Percentiles rank a stretch among this genome's conserved stretches.
These are phyloP conservation scores for Kodamaea restingae DNA, from an alignment of 805 yeast species.

Conservation along the genomic window DNA sequence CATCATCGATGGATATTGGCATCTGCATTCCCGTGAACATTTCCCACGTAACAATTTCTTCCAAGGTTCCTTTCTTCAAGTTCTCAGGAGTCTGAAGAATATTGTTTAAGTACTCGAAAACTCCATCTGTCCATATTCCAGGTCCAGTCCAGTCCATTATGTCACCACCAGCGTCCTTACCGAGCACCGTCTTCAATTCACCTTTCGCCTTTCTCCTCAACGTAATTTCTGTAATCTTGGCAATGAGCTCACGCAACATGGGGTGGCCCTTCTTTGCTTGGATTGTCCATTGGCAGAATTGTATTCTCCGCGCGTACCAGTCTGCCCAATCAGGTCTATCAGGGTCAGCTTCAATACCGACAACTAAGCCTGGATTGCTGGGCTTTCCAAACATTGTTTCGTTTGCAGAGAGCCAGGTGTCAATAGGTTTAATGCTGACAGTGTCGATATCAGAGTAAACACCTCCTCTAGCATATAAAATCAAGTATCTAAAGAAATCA, in stretches of 20 bases:
- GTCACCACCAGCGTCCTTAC: constrained; percentile 67
- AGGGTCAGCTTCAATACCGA: constrained; percentile 97
- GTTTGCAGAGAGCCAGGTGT: constrained; percentile 65
- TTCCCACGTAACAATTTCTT: constrained; percentile 42
- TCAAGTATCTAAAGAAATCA: constrained; percentile 87
- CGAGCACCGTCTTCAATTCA: constrained; percentile 42
- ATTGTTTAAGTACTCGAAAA: constrained; percentile 62
- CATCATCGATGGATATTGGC: constrained; percentile 61
- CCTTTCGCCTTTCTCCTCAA: constrained; percentile 49
- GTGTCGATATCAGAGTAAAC: constrained; percentile 93
- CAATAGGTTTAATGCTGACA: constrained; percentile 62
- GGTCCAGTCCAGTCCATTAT: constrained; percentile 97
- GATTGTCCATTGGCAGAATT: constrained; percentile 96
- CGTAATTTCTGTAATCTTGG: constrained; percentile 75
- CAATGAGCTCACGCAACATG: constrained; percentile 70
- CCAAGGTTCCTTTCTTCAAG: constrained; percentile 16
- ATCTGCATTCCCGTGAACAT: constrained; percentile 55
- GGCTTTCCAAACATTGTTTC: constrained; percentile 23
- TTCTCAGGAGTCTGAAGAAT: constrained; percentile 29
- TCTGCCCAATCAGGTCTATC: constrained; percentile 91
- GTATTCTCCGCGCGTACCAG: constrained; percentile 90
- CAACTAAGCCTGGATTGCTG: constrained; percentile 63
- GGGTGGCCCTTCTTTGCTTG: constrained; percentile 92
- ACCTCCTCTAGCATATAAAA: constrained; percentile 88
- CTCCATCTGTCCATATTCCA: constrained; percentile 85